A percentile compares a stretch with the other conserved stretches of the same genome.
These are phyloP conservation scores for Coemansia sp. DNA, from an alignment of 192 early-diverging fungal genomes.

Conservation along the genomic window DNA sequence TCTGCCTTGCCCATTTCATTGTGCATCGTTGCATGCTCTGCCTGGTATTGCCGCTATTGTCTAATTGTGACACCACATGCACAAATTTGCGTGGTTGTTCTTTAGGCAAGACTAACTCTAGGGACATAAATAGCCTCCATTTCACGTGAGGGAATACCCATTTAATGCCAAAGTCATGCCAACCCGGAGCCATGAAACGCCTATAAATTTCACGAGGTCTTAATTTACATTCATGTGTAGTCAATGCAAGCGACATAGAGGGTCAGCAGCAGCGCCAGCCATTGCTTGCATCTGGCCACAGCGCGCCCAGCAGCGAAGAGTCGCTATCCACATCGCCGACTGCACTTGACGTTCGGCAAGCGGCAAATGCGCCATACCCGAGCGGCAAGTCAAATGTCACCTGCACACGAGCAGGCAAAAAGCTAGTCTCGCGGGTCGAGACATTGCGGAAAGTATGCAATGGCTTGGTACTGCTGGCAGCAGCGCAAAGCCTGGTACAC, in stretches of 20 bases:
- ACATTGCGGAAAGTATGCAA: conserved; percentile 28
- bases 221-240: conserved; percentile 9
- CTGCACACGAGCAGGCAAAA: not conserved
- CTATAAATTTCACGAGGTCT: conserved; percentile 1
- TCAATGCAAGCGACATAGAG: conserved; percentile 18
- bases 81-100: not conserved
- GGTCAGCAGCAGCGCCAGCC: conserved; percentile 6
- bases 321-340: conserved; percentile 20
- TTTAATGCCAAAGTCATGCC: not conserved
- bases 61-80: not conserved
- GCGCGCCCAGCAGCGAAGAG: conserved; percentile 1
- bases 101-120: not conserved
- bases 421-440: not conserved
- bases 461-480: conserved; percentile 25
- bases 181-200: not conserved
- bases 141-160: too few species aligned
- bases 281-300: conserved; percentile 2
- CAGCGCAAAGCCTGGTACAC: conserved; percentile 40
- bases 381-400: not conserved
- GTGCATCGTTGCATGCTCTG: too few species aligned
- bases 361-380: not conserved
- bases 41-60: not conserved
- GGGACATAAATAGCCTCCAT: too few species aligned
- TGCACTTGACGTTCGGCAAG: conserved; percentile 4
- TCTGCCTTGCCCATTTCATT: too few species aligned